phyloP scores from a whole-genome alignment of 2,329 filamentous ascomycete genomes.

The Blastomyces parvus region DNA sequence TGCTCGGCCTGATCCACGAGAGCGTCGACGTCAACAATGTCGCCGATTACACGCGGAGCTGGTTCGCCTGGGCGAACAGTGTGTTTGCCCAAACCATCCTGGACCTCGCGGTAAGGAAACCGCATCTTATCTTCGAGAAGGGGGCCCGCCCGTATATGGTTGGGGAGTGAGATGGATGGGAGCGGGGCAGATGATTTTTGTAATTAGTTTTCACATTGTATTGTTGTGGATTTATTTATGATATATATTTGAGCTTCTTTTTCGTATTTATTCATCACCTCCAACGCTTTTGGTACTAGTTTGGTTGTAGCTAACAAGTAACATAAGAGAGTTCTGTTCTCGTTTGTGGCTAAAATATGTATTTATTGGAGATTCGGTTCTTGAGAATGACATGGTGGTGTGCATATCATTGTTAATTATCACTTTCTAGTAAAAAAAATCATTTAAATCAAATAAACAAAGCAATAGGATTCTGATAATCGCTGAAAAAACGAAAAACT shows the following conservation, averaged over 20 bases:
- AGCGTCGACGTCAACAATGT: constrained; percentile 72
- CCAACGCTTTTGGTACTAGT: neutral
- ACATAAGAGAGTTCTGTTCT: neutral
- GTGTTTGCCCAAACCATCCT: constrained; percentile 90
- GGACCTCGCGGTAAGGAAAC: constrained; percentile 79
- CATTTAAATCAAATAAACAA: too few species aligned
- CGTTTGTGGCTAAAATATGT: neutral
- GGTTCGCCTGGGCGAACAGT: constrained; percentile 98
- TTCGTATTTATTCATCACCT: neutral
- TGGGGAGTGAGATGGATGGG: neutral
- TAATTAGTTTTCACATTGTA: too few species aligned
- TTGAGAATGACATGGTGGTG: too few species aligned
- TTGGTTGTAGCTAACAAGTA: neutral
- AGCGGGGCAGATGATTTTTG: too few species aligned
- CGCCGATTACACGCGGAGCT: constrained; percentile 69
- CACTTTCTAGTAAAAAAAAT: neutral
- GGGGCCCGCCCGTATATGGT: constrained; percentile 34
- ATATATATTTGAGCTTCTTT: neutral
- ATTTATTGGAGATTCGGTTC: neutral
- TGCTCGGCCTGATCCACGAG: constrained; percentile 79
- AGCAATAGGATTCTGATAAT: too few species aligned
- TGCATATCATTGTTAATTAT: too few species aligned
- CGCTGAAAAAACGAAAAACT: too few species aligned
- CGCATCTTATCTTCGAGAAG: constrained; percentile 70
- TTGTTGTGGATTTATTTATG: too few species aligned